Evolutionary conservation across 2,329 filamentous ascomycete species (phyloP).

Genomic region (Botrytis porri): DNA sequence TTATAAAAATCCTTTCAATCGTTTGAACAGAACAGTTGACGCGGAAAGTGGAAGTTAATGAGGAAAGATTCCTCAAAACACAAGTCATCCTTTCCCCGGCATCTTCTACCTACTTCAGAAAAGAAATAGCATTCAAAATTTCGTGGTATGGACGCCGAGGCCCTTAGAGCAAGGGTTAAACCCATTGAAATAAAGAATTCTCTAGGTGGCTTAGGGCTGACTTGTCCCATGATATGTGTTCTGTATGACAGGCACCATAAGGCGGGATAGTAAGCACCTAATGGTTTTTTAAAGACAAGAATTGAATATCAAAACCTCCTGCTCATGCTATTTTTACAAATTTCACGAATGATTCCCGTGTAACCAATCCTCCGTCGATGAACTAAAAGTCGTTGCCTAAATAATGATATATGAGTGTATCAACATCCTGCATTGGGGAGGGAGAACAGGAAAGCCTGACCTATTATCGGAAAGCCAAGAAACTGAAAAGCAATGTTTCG

Average conservation of each 20-base stretch:
- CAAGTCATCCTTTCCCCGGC: not conserved
- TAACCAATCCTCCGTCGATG: not conserved
- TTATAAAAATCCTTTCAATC: not conserved
- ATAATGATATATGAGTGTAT: not conserved
- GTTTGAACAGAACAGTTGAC: not conserved
- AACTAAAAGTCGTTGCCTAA: constrained; percentile 12
- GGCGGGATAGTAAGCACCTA: not conserved
- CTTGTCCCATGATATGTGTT: not conserved
- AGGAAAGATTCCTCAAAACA: not conserved
- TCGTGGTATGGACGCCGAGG: constrained; percentile 1
- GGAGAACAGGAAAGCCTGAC: not conserved
- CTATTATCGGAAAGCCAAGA: constrained; percentile 2
- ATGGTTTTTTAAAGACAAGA: not conserved
- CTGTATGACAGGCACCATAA: not conserved
- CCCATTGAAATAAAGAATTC: not conserved
- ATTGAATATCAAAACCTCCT: not conserved
- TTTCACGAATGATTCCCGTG: not conserved
- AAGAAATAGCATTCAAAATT: not conserved
- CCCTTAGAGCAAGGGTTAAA: not conserved
- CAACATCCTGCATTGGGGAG: not conserved
- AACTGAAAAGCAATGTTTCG: not conserved
- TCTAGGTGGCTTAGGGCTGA: constrained; percentile 10
- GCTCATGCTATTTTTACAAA: not conserved
- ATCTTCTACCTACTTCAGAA: not conserved
- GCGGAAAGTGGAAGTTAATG: not conserved